Conservation (phyloP, 139 green algal species). For the Asterochloris erici region DNA sequence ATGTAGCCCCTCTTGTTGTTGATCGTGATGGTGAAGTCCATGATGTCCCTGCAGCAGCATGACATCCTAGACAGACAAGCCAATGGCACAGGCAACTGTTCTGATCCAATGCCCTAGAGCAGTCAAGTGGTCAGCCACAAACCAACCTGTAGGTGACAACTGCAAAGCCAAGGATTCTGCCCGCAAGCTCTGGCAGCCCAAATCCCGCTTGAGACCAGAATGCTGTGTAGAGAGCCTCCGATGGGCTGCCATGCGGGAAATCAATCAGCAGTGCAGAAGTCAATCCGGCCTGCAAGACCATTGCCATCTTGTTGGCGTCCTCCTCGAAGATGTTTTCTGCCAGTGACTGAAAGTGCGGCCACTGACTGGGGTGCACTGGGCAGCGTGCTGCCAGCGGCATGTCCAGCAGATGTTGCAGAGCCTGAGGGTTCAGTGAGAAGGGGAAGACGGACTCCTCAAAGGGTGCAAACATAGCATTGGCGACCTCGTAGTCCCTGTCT, state of each 20-base stretch:
- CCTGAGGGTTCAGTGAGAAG: background rate
- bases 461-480: slow-evolving; percentile 15
- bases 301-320: background rate
- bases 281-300: slow-evolving; percentile 7
- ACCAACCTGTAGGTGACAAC: background rate
- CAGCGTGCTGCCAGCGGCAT: slow-evolving; percentile 8
- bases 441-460: background rate
- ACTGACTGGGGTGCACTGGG: background rate
- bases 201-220: slow-evolving; percentile 3
- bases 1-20: slow-evolving; percentile 9
- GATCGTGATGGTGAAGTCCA: slow-evolving; percentile 7
- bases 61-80: background rate
- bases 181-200: slow-evolving; percentile 5
- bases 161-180: background rate
- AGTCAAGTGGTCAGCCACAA: no score
- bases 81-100: background rate
- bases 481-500: no score
- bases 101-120: background rate
- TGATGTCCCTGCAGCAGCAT: slow-evolving; percentile 2
- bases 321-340: background rate
- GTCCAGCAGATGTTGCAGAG: background rate
- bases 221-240: background rate
- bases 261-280: no score
- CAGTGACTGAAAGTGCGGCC: background rate
- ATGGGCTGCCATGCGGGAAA: slow-evolving; percentile 3